phyloP scores from a whole-genome alignment of 257 asterid genomes.

The Nicotiana obtusifolia region DNA sequence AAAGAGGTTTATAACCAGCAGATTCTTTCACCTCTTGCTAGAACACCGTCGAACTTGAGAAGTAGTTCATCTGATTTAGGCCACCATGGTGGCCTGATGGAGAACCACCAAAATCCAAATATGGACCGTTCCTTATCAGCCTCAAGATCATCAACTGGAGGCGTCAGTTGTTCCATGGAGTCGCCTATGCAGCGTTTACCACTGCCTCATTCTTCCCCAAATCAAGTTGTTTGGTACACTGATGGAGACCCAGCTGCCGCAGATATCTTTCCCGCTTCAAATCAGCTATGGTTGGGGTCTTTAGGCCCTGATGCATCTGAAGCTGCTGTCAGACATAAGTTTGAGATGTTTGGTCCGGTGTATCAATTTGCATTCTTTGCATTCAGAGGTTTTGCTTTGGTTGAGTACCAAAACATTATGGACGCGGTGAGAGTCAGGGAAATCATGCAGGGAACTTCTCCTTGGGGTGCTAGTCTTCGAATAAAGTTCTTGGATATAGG shows the following conservation, averaged over 20 bases:
- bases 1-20: constrained; percentile 57
- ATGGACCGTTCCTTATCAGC: constrained; percentile 33
- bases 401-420: constrained; percentile 67
- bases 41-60: constrained; percentile 58
- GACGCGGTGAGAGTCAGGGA: constrained; percentile 88
- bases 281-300: constrained; percentile 73
- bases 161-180: constrained; percentile 44
- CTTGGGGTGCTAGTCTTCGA: constrained; percentile 68
- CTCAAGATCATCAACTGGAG: constrained; percentile 42
- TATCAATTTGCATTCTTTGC: constrained; percentile 53
- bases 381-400: constrained; percentile 57
- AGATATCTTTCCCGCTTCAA: constrained; percentile 84
- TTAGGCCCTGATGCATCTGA: constrained; percentile 81
- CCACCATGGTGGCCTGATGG: constrained; percentile 43
- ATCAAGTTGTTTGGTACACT: constrained; percentile 43
- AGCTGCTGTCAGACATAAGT: constrained; percentile 56
- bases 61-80: constrained; percentile 48
- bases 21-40: constrained; percentile 58
- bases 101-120: constrained; percentile 45
- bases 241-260: constrained; percentile 82
- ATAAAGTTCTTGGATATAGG: constrained; percentile 73
- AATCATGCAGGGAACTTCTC: constrained; percentile 66
- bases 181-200: constrained; percentile 51
- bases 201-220: constrained; percentile 39
- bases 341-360: constrained; percentile 74